Evolutionary conservation across 148 eudicot genomes (phyloP).

Genomic region (Persicaria maculosa): DNA sequence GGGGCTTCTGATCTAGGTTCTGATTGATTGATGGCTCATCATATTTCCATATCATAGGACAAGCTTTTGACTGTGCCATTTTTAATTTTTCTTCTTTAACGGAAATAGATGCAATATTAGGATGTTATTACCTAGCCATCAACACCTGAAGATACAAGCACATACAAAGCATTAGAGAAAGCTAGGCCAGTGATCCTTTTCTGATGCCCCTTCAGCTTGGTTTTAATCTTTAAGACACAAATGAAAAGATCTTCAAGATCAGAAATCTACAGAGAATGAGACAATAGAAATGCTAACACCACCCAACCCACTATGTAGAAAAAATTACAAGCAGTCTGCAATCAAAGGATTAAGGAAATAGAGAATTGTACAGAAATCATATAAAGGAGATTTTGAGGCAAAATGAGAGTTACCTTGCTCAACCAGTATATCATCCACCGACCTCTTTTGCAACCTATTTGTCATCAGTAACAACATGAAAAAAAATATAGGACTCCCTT

Average conservation of each 20-base stretch:
- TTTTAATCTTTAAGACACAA: slow-evolving; percentile 41
- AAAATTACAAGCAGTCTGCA: background rate
- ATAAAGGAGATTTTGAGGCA: background rate
- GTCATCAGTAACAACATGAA: background rate
- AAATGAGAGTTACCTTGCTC: slow-evolving; percentile 53
- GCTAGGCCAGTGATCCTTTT: slow-evolving; percentile 80
- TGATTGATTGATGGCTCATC: no score
- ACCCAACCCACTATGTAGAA: background rate
- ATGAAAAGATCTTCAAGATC: no score
- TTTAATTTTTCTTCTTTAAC: no score
- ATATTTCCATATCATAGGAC: background rate
- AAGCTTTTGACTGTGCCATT: background rate
- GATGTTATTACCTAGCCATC: slow-evolving; percentile 59
- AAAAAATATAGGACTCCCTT: no score
- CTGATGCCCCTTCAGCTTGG: slow-evolving; percentile 71
- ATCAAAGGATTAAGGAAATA: background rate
- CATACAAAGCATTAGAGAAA: slow-evolving; percentile 56
- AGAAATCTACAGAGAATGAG: background rate
- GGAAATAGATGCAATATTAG: background rate
- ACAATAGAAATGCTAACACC: background rate
- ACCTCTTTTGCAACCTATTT: slow-evolving; percentile 68
- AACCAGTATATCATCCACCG: slow-evolving; percentile 47
- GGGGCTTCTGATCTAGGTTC: no score
- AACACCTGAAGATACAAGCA: slow-evolving; percentile 80
- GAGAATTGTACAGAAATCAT: background rate